Evolutionary conservation across 2,329 filamentous ascomycete genomes (phyloP).

Genomic region (Sordariomycetes sp.): DNA sequence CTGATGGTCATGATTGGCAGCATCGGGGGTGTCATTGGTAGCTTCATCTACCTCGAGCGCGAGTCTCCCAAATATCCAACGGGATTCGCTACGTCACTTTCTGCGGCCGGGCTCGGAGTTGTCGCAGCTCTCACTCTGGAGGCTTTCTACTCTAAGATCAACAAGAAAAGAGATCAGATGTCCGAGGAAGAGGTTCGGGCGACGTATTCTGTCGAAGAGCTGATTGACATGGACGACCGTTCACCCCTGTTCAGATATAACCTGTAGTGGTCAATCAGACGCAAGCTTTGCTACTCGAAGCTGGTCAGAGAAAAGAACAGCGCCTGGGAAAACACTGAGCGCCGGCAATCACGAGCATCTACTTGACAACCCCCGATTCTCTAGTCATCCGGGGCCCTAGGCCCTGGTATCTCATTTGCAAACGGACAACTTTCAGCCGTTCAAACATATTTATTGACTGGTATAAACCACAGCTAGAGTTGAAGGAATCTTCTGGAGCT

Average conservation of each 20-base stretch:
- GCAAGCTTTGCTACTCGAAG: too few species aligned
- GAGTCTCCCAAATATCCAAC: not conserved
- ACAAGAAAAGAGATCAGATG: not conserved
- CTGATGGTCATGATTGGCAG: constrained; percentile 9
- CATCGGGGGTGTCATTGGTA: not conserved
- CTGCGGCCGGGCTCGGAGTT: not conserved
- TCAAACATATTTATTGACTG: too few species aligned
- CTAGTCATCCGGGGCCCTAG: too few species aligned
- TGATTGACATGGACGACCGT: not conserved
- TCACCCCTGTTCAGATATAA: constrained; percentile 1
- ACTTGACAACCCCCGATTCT: too few species aligned
- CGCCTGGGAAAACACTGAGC: too few species aligned
- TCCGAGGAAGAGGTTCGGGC: not conserved
- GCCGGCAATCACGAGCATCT: too few species aligned
- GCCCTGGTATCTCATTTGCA: too few species aligned
- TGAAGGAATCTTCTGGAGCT: too few species aligned
- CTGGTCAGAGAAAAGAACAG: too few species aligned
- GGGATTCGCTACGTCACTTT: not conserved
- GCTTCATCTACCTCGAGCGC: not conserved
- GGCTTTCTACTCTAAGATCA: not conserved
- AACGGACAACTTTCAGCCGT: too few species aligned
- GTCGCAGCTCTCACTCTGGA: not conserved
- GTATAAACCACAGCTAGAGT: too few species aligned
- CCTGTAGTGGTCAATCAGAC: too few species aligned
- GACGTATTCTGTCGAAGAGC: not conserved